Base-by-base conservation (phyloP, 257 asterid genomes). In the Echites panduratus region DNA sequence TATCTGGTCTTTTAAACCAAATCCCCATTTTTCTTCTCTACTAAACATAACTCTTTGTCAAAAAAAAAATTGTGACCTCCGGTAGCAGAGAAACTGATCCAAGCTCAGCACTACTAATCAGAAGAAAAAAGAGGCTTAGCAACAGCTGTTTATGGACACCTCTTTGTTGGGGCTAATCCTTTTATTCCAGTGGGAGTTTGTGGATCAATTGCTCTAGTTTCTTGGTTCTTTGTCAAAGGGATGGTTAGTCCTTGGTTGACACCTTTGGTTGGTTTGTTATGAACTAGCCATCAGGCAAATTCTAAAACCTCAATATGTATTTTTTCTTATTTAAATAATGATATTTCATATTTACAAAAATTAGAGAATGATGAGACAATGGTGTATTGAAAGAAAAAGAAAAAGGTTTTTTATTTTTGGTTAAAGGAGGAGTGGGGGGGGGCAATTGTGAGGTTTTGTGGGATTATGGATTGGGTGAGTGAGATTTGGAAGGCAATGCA, bases 171-270 rank as follows among this genome's bases (percentile, higher is more conserved):
- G 44, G 78, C 49, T 56, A 89, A 79, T 48, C 96, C 95, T 0
- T 93, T 89, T 73, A 90, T 90, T 44, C 83, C 97, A 0, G 89
- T 93, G 98, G 97, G 96, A 26, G 82, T 80, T 78, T 89, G 89
- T 70, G 95, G 93, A 70, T 79, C 87, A 0, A 16, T 86, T 57
- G 87, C 88, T 17, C 96, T 92, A 0, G 87, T 90, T 70, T 38
- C 87, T 93, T 7, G 97, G 98, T 0, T 89, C 98, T 5, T 53
- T 93, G 73, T 93, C 98, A 0, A 93, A 90, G 81, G 83, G 98
- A 84, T 93, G 96, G 96, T 63, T 93, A 70, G 97, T 90, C 0
- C 97, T 97, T 0, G 97, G 98, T 47, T 92, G 97, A 96, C 90
- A 92, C 47, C 87, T 92, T 0, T n/a, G 97, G 98, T 64, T 93